Evolutionary conservation across 192 early-diverging fungal species (phyloP), one percentile per base, ranked within the genome.

Genomic region (Geosiphon pyriformis): DNA sequence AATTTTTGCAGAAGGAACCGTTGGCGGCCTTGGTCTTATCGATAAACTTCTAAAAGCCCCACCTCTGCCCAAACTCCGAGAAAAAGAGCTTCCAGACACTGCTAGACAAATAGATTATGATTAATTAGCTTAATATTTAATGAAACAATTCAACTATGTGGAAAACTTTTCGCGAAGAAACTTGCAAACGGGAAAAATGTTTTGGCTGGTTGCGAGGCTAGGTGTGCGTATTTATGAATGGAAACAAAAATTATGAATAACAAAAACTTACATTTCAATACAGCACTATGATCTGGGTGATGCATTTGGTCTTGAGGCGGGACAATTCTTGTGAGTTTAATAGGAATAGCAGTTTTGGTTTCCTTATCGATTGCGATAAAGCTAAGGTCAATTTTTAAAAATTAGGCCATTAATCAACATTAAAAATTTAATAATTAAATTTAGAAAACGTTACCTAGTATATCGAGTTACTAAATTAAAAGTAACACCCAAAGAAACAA

Each of bases 341-440:
- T 4, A 20, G 0, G 17, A 25, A 4, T 37, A 26, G 59, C n/a
- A 3, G 20, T 23, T 46, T 61, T 35, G 15, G 29, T 18, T 51
- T 50, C 3, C 33, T 63, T 48, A 2, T 63, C 48, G 30, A 63
- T 63, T 50, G 61, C 61, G 6, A 63, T 1, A 52, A 63, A 63
- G 33, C 48, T 63, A 63, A 46, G 11, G 35, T 18, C 15, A 61
- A 61, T 1, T 0, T 22, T 22, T 25, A 32, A 32, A 52, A 23
- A 1, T 18, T 52, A 27, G 29, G 3, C 20, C 4, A 35, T 37
- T 17, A 29, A 12, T 17, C 0, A 25, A 55, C 30, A n/a, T n/a
- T 42, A 17, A 53, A 35, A 53, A 52, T 8, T 46, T 37, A 31
- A 15, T 17, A 22, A 1, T 11, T 20, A n/a, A 11, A 17, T 20